A percentile compares a stretch with the other conserved stretches of the same genome.
Evolutionary conservation across 164 flowering plant species (phyloP).

Genomic region (Buxus sempervirens): DNA sequence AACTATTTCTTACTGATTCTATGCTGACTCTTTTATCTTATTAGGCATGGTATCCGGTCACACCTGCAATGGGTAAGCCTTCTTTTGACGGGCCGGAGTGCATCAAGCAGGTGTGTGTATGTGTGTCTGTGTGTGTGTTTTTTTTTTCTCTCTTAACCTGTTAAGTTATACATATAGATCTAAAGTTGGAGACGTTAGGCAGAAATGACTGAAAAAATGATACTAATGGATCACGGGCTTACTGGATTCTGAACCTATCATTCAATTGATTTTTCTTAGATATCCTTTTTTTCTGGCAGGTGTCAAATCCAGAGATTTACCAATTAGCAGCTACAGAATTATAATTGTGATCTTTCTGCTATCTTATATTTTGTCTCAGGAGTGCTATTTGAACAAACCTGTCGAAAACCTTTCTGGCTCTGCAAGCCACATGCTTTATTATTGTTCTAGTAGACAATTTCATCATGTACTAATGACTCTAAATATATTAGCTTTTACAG

Average conservation of each 20-base stretch:
- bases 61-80: slow-evolving; percentile 73
- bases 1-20: background rate
- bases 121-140: too few species aligned
- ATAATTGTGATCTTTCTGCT: background rate
- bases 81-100: slow-evolving; percentile 89
- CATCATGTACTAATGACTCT: too few species aligned
- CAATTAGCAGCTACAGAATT: background rate
- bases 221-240: too few species aligned
- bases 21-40: slow-evolving; percentile 1
- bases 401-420: background rate
- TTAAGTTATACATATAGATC: too few species aligned
- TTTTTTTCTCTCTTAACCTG: too few species aligned
- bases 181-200: too few species aligned
- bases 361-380: background rate
- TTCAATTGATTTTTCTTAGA: background rate
- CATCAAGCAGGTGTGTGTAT: slow-evolving; percentile 74
- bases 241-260: background rate
- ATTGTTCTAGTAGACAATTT: background rate
- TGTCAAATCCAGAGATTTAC: too few species aligned
- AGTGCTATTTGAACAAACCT: background rate
- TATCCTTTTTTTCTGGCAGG: too few species aligned
- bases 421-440: background rate
- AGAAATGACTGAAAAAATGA: too few species aligned
- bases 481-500: slow-evolving; percentile 29
- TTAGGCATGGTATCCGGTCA: slow-evolving; percentile 92